phyloP scores from a whole-genome alignment of 2,329 filamentous ascomycete species.

The Pyrenophora tritici-repentis region DNA sequence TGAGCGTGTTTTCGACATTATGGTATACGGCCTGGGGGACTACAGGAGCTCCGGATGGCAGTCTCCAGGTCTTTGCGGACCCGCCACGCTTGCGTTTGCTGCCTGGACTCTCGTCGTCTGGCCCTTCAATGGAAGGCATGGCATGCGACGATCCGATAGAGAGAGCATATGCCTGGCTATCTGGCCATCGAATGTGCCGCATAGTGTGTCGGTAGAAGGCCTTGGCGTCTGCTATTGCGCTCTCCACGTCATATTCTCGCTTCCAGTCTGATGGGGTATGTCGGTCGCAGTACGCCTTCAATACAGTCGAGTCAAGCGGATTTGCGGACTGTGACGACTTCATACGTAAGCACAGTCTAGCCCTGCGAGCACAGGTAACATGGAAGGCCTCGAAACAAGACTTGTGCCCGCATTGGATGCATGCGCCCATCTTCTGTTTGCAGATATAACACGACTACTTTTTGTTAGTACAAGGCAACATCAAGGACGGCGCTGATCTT shows the following conservation, averaged over 20 bases:
- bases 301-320: slow-evolving; percentile 76
- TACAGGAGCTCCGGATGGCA: slow-evolving; percentile 92
- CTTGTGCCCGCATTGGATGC: slow-evolving; percentile 98
- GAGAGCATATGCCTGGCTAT: slow-evolving; percentile 82
- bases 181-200: slow-evolving; percentile 88
- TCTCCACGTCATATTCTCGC: slow-evolving; percentile 80
- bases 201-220: slow-evolving; percentile 89
- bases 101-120: slow-evolving; percentile 56
- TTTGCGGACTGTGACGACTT: slow-evolving; percentile 83
- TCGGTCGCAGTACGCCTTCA: slow-evolving; percentile 95
- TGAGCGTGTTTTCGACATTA: slow-evolving; percentile 80
- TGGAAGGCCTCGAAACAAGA: slow-evolving; percentile 97
- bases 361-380: slow-evolving; percentile 89
- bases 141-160: slow-evolving; percentile 74
- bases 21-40: slow-evolving; percentile 89
- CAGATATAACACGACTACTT: slow-evolving; percentile 84
- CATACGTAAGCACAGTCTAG: slow-evolving; percentile 91
- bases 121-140: slow-evolving; percentile 56
- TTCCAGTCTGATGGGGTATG: slow-evolving; percentile 91
- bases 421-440: slow-evolving; percentile 95
- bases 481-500: slow-evolving; percentile 6
- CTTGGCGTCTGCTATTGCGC: slow-evolving; percentile 80
- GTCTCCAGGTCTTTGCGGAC: slow-evolving; percentile 77
- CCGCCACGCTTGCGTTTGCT: slow-evolving; percentile 64
- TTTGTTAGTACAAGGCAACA: slow-evolving; percentile 19